Evolutionary conservation across 2,329 filamentous ascomycete genomes (phyloP).

Genomic region (Paraphaeosphaeria sporulosa): DNA sequence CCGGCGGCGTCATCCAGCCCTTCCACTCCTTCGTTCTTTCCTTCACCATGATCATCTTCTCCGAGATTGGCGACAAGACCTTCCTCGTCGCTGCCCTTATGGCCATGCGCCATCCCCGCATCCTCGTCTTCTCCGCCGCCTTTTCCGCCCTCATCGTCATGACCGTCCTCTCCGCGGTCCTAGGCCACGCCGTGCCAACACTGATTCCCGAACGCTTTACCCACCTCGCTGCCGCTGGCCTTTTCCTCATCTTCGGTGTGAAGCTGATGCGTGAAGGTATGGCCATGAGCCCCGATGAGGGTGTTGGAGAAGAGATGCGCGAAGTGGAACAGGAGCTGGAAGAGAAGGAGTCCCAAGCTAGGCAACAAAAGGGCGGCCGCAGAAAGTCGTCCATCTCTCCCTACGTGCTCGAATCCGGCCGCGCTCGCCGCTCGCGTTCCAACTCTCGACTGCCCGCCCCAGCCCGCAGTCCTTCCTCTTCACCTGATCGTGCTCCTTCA

Average conservation of each 20-base stretch:
- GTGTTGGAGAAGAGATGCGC: slow-evolving; percentile 95
- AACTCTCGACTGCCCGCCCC: slow-evolving; percentile 81
- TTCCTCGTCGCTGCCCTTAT: slow-evolving; percentile 97
- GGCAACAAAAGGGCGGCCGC: slow-evolving; percentile 66
- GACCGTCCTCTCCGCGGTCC: slow-evolving; percentile 91
- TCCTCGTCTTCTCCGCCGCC: slow-evolving; percentile 95
- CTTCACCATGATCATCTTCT: slow-evolving; percentile 96
- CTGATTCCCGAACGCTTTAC: slow-evolving; percentile 91
- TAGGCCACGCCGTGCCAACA: slow-evolving; percentile 90
- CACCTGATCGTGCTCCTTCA: slow-evolving; percentile 53
- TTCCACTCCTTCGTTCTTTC: slow-evolving; percentile 90
- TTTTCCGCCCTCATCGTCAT: slow-evolving; percentile 90
- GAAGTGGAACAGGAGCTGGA: slow-evolving; percentile 94
- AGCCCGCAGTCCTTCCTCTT: slow-evolving; percentile 77
- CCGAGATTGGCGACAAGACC: slow-evolving; percentile 97
- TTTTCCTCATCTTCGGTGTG: slow-evolving; percentile 90
- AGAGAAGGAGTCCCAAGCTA: slow-evolving; percentile 83
- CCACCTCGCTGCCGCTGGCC: slow-evolving; percentile 80
- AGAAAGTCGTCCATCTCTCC: slow-evolving; percentile 74
- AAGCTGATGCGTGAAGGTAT: slow-evolving; percentile 87
- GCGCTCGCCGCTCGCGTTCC: slow-evolving; percentile 75
- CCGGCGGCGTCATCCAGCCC: slow-evolving; percentile 73
- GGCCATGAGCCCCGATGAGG: slow-evolving; percentile 86
- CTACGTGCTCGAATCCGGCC: slow-evolving; percentile 81
- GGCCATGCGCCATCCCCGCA: slow-evolving; percentile 97